A percentile compares a stretch with the other conserved stretches of the same genome.
These are phyloP conservation scores for Paracamarosporium sp. DNA, from an alignment of 2,329 filamentous ascomycete species.

Conservation along the genomic window DNA sequence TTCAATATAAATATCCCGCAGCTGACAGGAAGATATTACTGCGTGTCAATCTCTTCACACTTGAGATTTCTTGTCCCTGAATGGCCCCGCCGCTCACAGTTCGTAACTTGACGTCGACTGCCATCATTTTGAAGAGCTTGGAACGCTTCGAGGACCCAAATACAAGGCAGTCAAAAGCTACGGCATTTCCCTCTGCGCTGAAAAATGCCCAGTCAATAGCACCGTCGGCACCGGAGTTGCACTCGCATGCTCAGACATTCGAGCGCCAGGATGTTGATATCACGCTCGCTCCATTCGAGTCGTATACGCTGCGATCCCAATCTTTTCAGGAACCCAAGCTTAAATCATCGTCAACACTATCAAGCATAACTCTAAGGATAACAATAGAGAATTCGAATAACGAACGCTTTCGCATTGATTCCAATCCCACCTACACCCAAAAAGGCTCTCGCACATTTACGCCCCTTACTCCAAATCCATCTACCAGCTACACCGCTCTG, in stretches of 20 bases:
- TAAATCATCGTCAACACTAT: conserved; percentile 2
- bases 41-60: neutral
- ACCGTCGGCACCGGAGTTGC: conserved; percentile 52
- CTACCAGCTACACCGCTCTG: conserved; percentile 50
- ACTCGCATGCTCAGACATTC: conserved; percentile 66
- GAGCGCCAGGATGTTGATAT: conserved; percentile 69
- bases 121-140: conserved; percentile 74
- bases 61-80: neutral
- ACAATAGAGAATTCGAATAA: conserved; percentile 69
- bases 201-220: conserved; percentile 27
- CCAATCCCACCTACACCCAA: conserved; percentile 61
- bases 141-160: conserved; percentile 73
- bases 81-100: conserved; percentile 66
- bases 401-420: conserved; percentile 74
- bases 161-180: conserved; percentile 42
- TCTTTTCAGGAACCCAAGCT: conserved; percentile 33
- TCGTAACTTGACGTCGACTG: conserved; percentile 79
- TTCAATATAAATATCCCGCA: too few species aligned
- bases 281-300: conserved; percentile 71
- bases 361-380: conserved; percentile 71
- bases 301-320: conserved; percentile 64
- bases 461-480: conserved; percentile 48
- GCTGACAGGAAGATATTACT: neutral
- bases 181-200: conserved; percentile 39
- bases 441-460: conserved; percentile 46